A percentile compares a stretch with the other conserved stretches of the same genome.
Evolutionary conservation across 2,329 filamentous ascomycete species (phyloP).

Genomic region (Stemphylium beticola): DNA sequence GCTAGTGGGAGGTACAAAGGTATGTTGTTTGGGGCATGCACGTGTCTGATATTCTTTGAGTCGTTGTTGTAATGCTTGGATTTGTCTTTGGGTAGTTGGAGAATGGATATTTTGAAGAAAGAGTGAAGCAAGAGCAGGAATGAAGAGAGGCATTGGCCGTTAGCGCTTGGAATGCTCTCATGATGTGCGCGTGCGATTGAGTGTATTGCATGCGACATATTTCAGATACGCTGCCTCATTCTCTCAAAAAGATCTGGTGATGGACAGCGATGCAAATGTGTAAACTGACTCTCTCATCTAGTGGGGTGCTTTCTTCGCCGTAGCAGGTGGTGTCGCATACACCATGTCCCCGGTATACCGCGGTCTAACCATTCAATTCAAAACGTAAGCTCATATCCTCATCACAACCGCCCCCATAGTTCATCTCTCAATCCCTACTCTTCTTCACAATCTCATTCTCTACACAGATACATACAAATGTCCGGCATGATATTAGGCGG

Average conservation of each 20-base stretch:
- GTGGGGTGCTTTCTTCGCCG: constrained; percentile 72
- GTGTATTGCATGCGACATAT: too few relatives aligned
- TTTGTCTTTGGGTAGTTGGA: neutral
- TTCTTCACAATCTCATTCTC: constrained; percentile 4
- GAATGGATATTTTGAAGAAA: too few relatives aligned
- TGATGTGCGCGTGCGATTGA: too few relatives aligned
- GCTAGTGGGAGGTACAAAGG: constrained; percentile 69
- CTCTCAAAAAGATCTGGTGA: too few relatives aligned
- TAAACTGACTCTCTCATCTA: constrained; percentile 28
- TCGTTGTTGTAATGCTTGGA: neutral
- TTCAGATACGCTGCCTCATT: too few relatives aligned
- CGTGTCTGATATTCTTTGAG: neutral
- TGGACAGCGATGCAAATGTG: too few relatives aligned
- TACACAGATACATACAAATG: constrained; percentile 76
- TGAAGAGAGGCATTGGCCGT: too few relatives aligned
- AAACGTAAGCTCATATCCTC: constrained; percentile 31
- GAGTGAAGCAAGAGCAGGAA: too few relatives aligned
- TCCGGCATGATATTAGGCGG: constrained; percentile 82
- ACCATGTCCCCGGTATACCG: constrained; percentile 74
- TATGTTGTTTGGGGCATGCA: constrained; percentile 37
- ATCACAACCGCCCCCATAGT: too few relatives aligned
- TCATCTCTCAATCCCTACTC: too few relatives aligned
- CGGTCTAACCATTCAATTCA: constrained; percentile 52
- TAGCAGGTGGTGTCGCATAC: constrained; percentile 68
- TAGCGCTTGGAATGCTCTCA: too few relatives aligned